Evolutionary conservation across 441 rosid species (phyloP).

Genomic region (Omphalea diandra): DNA sequence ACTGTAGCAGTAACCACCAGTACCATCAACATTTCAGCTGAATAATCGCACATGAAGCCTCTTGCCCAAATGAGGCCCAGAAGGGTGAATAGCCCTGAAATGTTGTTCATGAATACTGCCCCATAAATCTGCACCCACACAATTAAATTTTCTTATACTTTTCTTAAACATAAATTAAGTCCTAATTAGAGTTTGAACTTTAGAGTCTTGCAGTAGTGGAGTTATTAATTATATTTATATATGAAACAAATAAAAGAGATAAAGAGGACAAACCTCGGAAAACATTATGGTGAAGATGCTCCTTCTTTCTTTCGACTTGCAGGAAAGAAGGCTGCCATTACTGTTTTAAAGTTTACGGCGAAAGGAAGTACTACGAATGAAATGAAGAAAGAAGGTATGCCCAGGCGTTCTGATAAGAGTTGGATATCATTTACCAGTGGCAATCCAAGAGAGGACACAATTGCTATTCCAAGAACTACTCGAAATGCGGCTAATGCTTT

Average conservation of each 20-base stretch:
- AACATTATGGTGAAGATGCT: conserved; percentile 45
- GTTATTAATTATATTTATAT: too few relatives aligned
- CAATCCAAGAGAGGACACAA: conserved; percentile 39
- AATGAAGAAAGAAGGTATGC: conserved; percentile 48
- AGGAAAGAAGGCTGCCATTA: conserved; percentile 37
- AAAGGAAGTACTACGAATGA: conserved; percentile 52
- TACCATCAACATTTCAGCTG: conserved; percentile 34
- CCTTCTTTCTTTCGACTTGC: conserved; percentile 42
- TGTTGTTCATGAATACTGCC: conserved; percentile 36
- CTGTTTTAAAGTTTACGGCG: conserved; percentile 48
- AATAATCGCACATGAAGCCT: conserved; percentile 34
- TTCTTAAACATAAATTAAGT: too few relatives aligned
- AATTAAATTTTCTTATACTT: neutral
- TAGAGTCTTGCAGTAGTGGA: too few relatives aligned
- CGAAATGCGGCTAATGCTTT: conserved; percentile 24
- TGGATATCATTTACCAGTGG: conserved; percentile 45
- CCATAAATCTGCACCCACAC: conserved; percentile 30
- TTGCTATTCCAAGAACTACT: conserved; percentile 36
- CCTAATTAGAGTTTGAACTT: too few relatives aligned
- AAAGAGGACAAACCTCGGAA: conserved; percentile 40
- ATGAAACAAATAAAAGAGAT: neutral
- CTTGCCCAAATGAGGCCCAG: conserved; percentile 29
- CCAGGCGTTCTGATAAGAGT: conserved; percentile 38
- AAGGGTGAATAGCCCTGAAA: conserved; percentile 23
- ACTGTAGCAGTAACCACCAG: conserved; percentile 19